Conservation (phyloP, 495 filamentous ascomycete species). For the Daldinia caldariorum region DNA sequence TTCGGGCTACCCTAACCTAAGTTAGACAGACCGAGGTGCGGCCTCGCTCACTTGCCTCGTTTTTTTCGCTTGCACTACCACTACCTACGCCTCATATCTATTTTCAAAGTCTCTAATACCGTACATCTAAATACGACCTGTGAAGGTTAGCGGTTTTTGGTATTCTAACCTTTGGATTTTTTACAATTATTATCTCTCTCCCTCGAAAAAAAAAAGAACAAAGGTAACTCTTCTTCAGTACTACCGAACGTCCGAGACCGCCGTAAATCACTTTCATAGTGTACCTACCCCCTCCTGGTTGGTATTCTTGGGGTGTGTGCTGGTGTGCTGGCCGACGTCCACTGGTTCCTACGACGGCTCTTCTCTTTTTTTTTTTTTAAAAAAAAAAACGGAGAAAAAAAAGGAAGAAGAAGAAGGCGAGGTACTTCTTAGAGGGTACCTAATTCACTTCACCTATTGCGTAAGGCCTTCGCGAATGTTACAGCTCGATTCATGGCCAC, state of each 20-base stretch:
- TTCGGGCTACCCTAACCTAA: slow-evolving; percentile 5
- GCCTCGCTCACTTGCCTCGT: slow-evolving; percentile 7
- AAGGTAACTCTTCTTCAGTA: slow-evolving; percentile 22
- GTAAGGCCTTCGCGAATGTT: slow-evolving; percentile 10
- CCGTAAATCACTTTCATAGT: slow-evolving; percentile 8
- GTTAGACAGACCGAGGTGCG: slow-evolving; percentile 16
- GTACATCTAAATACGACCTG: neutral
- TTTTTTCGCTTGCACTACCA: neutral
- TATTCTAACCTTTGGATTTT: too few species aligned
- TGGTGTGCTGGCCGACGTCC: slow-evolving; percentile 21
- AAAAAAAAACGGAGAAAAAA: neutral
- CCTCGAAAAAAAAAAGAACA: neutral
- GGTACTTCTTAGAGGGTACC: neutral
- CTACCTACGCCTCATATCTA: slow-evolving; percentile 3
- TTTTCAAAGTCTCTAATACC: neutral
- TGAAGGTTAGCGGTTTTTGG: neutral
- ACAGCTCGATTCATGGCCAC: slow-evolving; percentile 27
- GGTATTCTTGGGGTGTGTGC: neutral
- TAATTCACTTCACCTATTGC: slow-evolving; percentile 7
- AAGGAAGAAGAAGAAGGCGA: too few species aligned
- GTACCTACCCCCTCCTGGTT: neutral
- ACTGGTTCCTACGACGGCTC: neutral
- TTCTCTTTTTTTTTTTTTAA: too few species aligned
- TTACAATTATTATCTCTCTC: too few species aligned
- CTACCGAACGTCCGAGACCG: slow-evolving; percentile 42